These are phyloP conservation scores for Zopfochytrium polystomum DNA, from an alignment of 371 early-diverging fungal species.

Conservation along the genomic window DNA sequence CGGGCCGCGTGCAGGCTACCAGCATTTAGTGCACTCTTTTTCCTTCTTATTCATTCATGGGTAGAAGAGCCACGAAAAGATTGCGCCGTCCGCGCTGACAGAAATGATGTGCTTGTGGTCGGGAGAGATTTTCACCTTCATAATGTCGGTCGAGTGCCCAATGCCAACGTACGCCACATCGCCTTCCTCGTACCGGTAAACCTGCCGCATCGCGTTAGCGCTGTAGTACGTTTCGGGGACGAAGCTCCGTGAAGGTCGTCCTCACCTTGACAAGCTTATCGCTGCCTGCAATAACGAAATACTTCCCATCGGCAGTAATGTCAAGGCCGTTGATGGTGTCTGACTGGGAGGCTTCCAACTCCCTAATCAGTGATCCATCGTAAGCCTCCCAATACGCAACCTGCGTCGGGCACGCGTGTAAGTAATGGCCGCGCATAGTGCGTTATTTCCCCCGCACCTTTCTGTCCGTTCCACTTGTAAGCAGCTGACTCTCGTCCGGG, in stretches of 20 bases:
- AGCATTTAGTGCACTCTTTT: too few species aligned
- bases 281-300: conserved; percentile 57
- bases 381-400: conserved; percentile 61
- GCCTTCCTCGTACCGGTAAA: conserved; percentile 58
- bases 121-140: conserved; percentile 48
- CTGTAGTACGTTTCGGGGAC: conserved; percentile 1
- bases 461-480: conserved; percentile 56
- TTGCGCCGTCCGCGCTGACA: conserved; percentile 50
- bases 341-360: conserved; percentile 50
- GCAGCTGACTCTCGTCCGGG: conserved; percentile 55
- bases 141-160: conserved; percentile 55
- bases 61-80: conserved; percentile 51
- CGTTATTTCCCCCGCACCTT: conserved; percentile 35
- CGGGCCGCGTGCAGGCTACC: too few species aligned
- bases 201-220: conserved; percentile 15
- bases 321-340: conserved; percentile 58
- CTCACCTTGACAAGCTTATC: conserved; percentile 55
- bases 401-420: conserved; percentile 12
- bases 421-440: background rate
- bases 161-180: conserved; percentile 50
- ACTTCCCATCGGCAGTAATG: conserved; percentile 46
- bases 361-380: conserved; percentile 55
- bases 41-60: too few species aligned
- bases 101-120: conserved; percentile 46
- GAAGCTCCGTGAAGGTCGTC: background rate